phyloP scores from a whole-genome alignment of 352 stramenopile genomes.

The Pythium volutum region DNA sequence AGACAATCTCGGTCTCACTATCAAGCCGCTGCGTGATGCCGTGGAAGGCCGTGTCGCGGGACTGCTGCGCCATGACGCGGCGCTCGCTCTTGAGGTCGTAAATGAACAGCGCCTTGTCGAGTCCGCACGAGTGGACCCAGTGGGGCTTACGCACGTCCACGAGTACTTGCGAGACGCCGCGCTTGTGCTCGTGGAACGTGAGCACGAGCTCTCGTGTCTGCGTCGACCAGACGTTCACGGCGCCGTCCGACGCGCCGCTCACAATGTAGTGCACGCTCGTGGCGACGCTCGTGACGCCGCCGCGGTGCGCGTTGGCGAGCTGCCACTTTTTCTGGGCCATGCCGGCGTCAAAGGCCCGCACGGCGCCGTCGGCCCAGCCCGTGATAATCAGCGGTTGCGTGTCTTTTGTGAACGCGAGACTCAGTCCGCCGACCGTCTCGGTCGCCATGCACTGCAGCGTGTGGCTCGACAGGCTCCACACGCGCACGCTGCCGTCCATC shows the following conservation, averaged over 20 bases:
- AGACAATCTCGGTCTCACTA: slow-evolving; percentile 90
- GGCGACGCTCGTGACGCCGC: slow-evolving; percentile 69
- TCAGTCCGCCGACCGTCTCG: slow-evolving; percentile 46
- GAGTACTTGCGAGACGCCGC: slow-evolving; percentile 70
- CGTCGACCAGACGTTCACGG: slow-evolving; percentile 87
- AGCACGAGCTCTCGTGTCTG: slow-evolving; percentile 85
- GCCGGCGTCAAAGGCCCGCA: slow-evolving; percentile 55
- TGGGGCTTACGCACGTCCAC: slow-evolving; percentile 77
- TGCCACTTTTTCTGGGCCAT: slow-evolving; percentile 74
- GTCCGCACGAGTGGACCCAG: slow-evolving; percentile 83
- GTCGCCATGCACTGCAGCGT: slow-evolving; percentile 65
- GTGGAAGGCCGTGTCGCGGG: slow-evolving; percentile 74
- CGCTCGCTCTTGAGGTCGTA: slow-evolving; percentile 89
- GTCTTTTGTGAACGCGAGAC: slow-evolving; percentile 39
- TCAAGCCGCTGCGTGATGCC: slow-evolving; percentile 85
- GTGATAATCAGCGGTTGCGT: slow-evolving; percentile 40
- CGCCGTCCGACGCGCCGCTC: slow-evolving; percentile 79
- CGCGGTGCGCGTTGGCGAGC: slow-evolving; percentile 85
- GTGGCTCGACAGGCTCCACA: slow-evolving; percentile 72
- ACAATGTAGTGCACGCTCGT: slow-evolving; percentile 72
- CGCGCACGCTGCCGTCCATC: slow-evolving; percentile 57
- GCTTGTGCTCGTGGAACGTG: slow-evolving; percentile 90
- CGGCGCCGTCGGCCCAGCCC: slow-evolving; percentile 71
- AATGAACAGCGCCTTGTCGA: slow-evolving; percentile 88
- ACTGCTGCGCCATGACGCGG: slow-evolving; percentile 77